Evolutionary conservation across 2,329 filamentous ascomycete species (phyloP).

Genomic region (Colletotrichum eleusines): DNA sequence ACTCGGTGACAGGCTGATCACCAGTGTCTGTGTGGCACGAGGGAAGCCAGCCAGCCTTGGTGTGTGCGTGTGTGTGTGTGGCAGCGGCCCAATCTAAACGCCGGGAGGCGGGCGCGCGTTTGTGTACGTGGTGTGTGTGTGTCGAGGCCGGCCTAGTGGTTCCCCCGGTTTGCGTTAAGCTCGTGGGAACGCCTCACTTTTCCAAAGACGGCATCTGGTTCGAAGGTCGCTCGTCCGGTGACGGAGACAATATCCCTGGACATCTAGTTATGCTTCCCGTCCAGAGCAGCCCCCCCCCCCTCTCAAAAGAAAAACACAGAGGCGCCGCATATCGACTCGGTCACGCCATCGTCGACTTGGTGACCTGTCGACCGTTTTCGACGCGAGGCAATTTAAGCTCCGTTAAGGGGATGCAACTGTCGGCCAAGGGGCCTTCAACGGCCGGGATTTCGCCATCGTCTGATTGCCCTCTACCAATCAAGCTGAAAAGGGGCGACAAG

Average conservation of each 20-base stretch:
- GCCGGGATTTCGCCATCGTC: constrained; percentile 30
- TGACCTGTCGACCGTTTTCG: constrained; percentile 20
- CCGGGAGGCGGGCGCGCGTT: too few relatives aligned
- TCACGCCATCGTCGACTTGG: not conserved
- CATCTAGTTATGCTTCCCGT: not conserved
- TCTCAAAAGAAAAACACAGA: too few relatives aligned
- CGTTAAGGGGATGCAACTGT: too few relatives aligned
- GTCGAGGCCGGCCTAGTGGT: not conserved
- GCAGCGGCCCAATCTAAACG: not conserved
- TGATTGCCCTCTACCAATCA: constrained; percentile 24
- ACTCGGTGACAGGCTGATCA: not conserved
- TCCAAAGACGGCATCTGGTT: not conserved
- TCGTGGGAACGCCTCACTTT: not conserved
- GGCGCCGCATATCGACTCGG: not conserved
- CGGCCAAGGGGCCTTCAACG: constrained; percentile 2
- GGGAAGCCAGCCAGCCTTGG: not conserved
- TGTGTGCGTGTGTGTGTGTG: not conserved
- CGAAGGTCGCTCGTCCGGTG: not conserved
- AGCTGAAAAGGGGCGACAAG: too few relatives aligned
- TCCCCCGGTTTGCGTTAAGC: not conserved
- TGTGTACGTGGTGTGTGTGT: not conserved
- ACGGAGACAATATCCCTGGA: too few relatives aligned
- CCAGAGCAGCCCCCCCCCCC: too few relatives aligned
- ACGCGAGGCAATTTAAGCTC: too few relatives aligned
- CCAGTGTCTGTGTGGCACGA: not conserved